Percentiles rank a stretch among this genome's conserved stretches.
Conservation (phyloP, 495 filamentous ascomycete genomes). For the Cercophora samala region DNA sequence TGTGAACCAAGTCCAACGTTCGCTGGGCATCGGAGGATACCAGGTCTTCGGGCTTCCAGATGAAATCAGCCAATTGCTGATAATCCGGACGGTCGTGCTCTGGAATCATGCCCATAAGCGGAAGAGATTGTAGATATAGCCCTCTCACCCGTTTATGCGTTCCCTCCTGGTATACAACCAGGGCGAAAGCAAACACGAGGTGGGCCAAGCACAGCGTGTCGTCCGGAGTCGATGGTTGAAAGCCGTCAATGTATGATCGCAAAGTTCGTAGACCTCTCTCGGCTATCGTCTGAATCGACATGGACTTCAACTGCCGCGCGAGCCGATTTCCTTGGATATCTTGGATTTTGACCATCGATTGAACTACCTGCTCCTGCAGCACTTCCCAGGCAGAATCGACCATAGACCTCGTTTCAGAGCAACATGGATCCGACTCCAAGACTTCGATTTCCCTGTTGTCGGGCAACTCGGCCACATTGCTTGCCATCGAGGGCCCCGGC, state of each 20-base stretch:
- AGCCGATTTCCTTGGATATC: slow-evolving; percentile 38
- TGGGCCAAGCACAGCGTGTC: slow-evolving; percentile 45
- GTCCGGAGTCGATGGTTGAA: slow-evolving; percentile 32
- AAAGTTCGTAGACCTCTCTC: slow-evolving; percentile 38
- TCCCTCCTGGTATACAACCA: slow-evolving; percentile 37
- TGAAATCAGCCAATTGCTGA: slow-evolving; percentile 31
- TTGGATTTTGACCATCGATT: slow-evolving; percentile 38
- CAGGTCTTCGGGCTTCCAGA: slow-evolving; percentile 41
- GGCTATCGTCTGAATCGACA: slow-evolving; percentile 39
- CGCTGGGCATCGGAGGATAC: slow-evolving; percentile 17
- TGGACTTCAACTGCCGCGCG: slow-evolving; percentile 34
- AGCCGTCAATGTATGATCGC: slow-evolving; percentile 31
- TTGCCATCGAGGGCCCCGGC: slow-evolving; percentile 34
- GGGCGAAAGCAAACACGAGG: slow-evolving; percentile 45
- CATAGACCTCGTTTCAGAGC: slow-evolving; percentile 40
- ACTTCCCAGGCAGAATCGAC: slow-evolving; percentile 41
- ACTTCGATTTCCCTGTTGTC: slow-evolving; percentile 19
- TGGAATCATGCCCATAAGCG: slow-evolving; percentile 34
- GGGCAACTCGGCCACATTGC: slow-evolving; percentile 24
- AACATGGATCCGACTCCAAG: slow-evolving; percentile 22
- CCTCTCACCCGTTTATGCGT: slow-evolving; percentile 20
- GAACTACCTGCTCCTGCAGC: slow-evolving; percentile 41
- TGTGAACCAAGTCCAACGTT: slow-evolving; percentile 10
- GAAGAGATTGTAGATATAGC: slow-evolving; percentile 42
- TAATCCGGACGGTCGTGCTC: slow-evolving; percentile 31